Evolutionary conservation across 1,284 basidiomycete species (phyloP), one percentile per base, ranked within the genome.

Genomic region (Phellinidium pouzarii): DNA sequence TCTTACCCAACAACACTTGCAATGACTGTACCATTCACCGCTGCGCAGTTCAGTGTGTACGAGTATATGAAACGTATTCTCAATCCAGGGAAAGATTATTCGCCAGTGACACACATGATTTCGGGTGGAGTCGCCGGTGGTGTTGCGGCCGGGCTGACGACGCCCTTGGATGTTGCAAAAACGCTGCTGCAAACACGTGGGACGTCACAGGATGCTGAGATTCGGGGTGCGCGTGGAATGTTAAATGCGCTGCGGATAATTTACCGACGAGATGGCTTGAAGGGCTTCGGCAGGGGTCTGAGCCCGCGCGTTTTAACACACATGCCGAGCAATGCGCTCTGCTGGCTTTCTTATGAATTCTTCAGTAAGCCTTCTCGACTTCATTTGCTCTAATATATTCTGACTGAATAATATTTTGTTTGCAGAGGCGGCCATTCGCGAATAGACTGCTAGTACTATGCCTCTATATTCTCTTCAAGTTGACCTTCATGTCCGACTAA

Each of bases 111-210:
- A 26, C 96, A 99, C 70, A 91, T 94, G 56, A 73, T 87, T 34
- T 87, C 94, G 0, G 96, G 96, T 47, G 96, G 91, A 37, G 71
- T 95, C 26, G 91, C 96, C 0, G 96, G 96, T 45, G 96, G 84
- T 22, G 83, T 98, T 9, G 96, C 94, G 3, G 96, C 93, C 1
- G 95, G 91, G 11, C 83, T 97, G 19, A 99, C 96, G 22, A 99
- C 92, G 11, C 96, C 96, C 3, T 75, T 99, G 49, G 96, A 99
- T 68, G 96, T 99, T n/a, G 93, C 94, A 59, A 99, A 99, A 76
- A 96, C 93, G 37, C 79, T 96, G 59, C 72, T 99, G 31, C 96
- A 99, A 70, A 99, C 96, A 25, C 78, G 94, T 53, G 96, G 96
- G 22, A 84, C 84, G 23, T 87, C 88, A 29, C 69, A 74, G 3